Base-by-base conservation (phyloP, 192 early-diverging fungal genomes). In the Linnemannia zychae region DNA sequence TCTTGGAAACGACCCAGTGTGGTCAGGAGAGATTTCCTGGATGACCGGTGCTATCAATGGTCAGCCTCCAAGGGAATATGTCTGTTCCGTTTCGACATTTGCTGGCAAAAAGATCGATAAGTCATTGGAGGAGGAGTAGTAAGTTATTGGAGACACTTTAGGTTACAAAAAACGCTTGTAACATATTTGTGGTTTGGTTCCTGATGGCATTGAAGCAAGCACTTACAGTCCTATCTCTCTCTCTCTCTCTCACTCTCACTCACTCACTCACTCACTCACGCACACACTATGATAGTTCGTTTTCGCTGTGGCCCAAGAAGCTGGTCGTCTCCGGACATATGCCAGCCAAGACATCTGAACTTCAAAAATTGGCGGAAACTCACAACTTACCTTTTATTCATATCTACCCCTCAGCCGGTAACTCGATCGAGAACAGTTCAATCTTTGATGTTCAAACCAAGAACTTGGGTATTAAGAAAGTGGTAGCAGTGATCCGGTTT, bases 51-150 rank as follows among this genome's bases (percentile, higher is more conserved):
- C 57, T 12, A 24, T 57, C 13, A 74, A 70, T n/a, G 66, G 66
- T 0, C 82, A 76, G 60, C 38, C 66, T 33, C 71, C 82, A 3
- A 48, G 77, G 24, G 82, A 84, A 67, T 75, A 20, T 53, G 72
- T 74, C 7, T 84, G 82, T 34, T 72, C 77, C 0, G 72, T 84
- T 20, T 84, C 82, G 16, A 84, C 77, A n/a, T 84, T 78, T 79
- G 73, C 72, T 5, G 82, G 82, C 38, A 84, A 84, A 36, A 79
- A 78, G 38, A 50, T 79, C 7, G 82, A 84, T 33, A 78, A 84
- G 34, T 84, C 82, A 1, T 50, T 84, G 7, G 82, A 84, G 28
- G 82, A 84, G 46, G 82, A 84, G 71, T 84, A 79, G 82, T 84
- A 84, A 28, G 82, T 72, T 72, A 12, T 46, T 17, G 0, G n/a